Conservation (phyloP, 225 moss, liverwort and hornwort species). For the Bryoerythrophyllum caledonicum region DNA sequence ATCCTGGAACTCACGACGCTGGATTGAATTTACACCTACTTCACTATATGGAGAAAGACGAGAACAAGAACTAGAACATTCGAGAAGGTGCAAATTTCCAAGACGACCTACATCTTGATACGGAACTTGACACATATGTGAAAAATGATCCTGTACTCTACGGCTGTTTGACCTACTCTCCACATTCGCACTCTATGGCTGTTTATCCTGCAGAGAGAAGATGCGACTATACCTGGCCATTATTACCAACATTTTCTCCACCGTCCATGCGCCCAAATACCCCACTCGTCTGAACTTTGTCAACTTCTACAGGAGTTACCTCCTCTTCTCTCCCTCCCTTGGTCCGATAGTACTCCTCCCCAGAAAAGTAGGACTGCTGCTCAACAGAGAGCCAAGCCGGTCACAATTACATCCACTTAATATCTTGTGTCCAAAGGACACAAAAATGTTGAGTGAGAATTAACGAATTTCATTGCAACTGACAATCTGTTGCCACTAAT, state of each 20-base stretch:
- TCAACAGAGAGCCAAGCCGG: constrained; percentile 36
- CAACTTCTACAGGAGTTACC: constrained; percentile 75
- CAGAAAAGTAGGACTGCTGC: constrained; percentile 86
- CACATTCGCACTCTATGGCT: constrained; percentile 49
- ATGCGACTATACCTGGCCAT: constrained; percentile 58
- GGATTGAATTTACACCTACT: background rate
- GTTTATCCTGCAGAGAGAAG: constrained; percentile 48
- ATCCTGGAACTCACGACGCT: background rate
- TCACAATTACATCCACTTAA: constrained; percentile 37
- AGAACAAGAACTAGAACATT: background rate
- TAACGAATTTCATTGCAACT: background rate
- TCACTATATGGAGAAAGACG: background rate
- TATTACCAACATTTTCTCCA: constrained; percentile 58
- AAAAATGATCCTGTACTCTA: constrained; percentile 22
- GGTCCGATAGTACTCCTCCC: constrained; percentile 96
- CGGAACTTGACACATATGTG: constrained; percentile 4
- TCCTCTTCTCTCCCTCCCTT: constrained; percentile 82
- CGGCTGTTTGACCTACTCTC: constrained; percentile 45
- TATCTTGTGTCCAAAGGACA: constrained; percentile 18
- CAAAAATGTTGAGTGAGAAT: constrained; percentile 25
- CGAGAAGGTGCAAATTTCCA: background rate
- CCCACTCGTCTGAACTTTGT: constrained; percentile 57
- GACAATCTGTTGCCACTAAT: constrained; percentile 44
- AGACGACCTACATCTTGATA: background rate
- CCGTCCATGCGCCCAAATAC: constrained; percentile 84